Conservation (phyloP, 768 basidiomycete species). For the Porphyrellus cyaneotinctus region DNA sequence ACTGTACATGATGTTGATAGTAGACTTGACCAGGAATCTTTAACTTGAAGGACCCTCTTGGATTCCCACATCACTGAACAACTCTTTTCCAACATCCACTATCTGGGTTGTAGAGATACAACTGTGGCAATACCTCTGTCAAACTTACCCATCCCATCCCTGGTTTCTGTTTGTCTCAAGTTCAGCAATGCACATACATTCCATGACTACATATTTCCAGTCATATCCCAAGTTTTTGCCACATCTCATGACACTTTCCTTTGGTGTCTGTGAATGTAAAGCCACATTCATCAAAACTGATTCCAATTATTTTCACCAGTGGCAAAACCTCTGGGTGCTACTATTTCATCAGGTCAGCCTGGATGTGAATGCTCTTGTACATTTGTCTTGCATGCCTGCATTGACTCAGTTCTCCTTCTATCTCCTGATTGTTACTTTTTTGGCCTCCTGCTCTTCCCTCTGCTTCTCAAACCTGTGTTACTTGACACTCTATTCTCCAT, state of each 20-base stretch:
- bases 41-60: not conserved
- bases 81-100: not conserved
- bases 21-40: not conserved
- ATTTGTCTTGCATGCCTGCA: not conserved
- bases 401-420: not conserved
- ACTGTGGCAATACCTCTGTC: not conserved
- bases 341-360: not conserved
- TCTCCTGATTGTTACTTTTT: not conserved
- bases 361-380: not conserved
- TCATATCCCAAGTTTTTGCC: no score
- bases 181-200: no score
- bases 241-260: no score
- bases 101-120: not conserved
- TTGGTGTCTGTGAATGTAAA: no score
- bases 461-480: not conserved
- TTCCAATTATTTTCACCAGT: not conserved
- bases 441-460: not conserved
- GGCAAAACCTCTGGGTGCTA: constrained; percentile 1
- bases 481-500: not conserved
- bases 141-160: not conserved
- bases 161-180: not conserved
- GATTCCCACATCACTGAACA: not conserved
- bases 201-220: no score
- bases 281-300: no score
- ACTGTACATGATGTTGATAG: rapidly evolving